Base-by-base conservation (phyloP, 805 yeast genomes). In the Wickerhamomyces chaumierensis region DNA sequence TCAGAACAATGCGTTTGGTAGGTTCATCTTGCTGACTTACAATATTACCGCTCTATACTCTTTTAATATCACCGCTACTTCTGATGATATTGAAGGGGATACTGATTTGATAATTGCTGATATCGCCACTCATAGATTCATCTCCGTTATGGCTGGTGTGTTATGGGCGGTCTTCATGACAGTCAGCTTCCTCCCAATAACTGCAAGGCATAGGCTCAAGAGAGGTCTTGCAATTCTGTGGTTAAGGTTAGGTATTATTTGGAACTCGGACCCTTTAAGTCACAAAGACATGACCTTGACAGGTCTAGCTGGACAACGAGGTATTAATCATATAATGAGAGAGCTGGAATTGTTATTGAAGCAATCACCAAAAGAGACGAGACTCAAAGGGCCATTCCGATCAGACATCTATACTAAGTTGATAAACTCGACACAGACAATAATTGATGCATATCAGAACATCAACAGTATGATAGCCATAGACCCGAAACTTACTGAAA, bases 11-110 rank as follows among this genome's bases (percentile, higher is more conserved):
- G 74, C 83, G 4, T 77, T 70, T 58, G 83, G 84, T 3, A 55
- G 83, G 32, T 84, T 85, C 49, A 76, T 83, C 9, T 57, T 84
- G 33, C 64, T 84, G 43, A 78, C 94, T 0, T 84, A 75, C 60
- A 85, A 85, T 55, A 68, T 84, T 53, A 81, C 92, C 0, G 84
- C 84, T 0, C 63, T 84, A 35, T 84, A 81, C 50, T 75, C 86
- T 1, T 84, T 78, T 56, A 75, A 83, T 20, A 66, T 80, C 65
- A 67, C 79, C 0, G 70, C 67, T 39, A 67, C 72, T 36, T 79
- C 73, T 41, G 66, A 69, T 15, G 72, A 74, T 41, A 75, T 73
- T 41, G 72, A 69, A 44, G 88, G 82, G 52, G 86, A 86, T 55
- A 84, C 86, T 3, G 57, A 67, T 37, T 92, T 94, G 0, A 66